Conservation (phyloP, 2,329 filamentous ascomycete genomes). For the Alternaria gaisen region DNA sequence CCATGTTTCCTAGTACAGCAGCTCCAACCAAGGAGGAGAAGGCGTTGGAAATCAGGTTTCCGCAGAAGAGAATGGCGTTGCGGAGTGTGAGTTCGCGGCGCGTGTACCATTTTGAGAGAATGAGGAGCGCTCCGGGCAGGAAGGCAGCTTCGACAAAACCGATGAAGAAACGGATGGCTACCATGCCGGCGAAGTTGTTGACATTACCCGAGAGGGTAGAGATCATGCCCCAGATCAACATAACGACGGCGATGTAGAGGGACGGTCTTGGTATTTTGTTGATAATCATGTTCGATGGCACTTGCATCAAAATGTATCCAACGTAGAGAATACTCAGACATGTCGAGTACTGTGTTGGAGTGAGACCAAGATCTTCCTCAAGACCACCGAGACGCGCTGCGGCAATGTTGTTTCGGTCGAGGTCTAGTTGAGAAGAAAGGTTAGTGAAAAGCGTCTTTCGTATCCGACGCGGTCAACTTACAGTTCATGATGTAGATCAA, state of each 20-base stretch:
- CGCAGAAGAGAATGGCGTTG: slow-evolving; percentile 54
- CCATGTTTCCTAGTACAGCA: slow-evolving; percentile 51
- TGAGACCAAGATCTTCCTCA: slow-evolving; percentile 42
- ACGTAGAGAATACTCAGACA: slow-evolving; percentile 44
- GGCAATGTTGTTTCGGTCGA: slow-evolving; percentile 46
- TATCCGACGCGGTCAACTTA: slow-evolving; percentile 1
- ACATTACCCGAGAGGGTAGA: slow-evolving; percentile 46
- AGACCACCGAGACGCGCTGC: slow-evolving; percentile 46
- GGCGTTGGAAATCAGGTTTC: slow-evolving; percentile 54
- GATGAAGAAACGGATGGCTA: slow-evolving; percentile 50
- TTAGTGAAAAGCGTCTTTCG: slow-evolving; percentile 18
- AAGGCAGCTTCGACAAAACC: slow-evolving; percentile 58
- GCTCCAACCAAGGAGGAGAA: slow-evolving; percentile 58
- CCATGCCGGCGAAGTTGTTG: slow-evolving; percentile 49
- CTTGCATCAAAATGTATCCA: slow-evolving; percentile 30
- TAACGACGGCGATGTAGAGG: slow-evolving; percentile 49
- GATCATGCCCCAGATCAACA: slow-evolving; percentile 53
- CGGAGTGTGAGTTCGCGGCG: slow-evolving; percentile 57
- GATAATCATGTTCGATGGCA: slow-evolving; percentile 58
- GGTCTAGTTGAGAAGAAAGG: background rate
- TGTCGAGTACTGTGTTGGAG: slow-evolving; percentile 45
- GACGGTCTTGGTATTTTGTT: slow-evolving; percentile 47
- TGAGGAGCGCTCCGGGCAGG: slow-evolving; percentile 69
- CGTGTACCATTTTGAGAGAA: slow-evolving; percentile 74
- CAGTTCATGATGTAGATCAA: slow-evolving; percentile 51